Percentiles rank a stretch among this genome's conserved stretches.
phyloP scores from a whole-genome alignment of 805 yeast species.

The Zygotorulaspora chibaensis region DNA sequence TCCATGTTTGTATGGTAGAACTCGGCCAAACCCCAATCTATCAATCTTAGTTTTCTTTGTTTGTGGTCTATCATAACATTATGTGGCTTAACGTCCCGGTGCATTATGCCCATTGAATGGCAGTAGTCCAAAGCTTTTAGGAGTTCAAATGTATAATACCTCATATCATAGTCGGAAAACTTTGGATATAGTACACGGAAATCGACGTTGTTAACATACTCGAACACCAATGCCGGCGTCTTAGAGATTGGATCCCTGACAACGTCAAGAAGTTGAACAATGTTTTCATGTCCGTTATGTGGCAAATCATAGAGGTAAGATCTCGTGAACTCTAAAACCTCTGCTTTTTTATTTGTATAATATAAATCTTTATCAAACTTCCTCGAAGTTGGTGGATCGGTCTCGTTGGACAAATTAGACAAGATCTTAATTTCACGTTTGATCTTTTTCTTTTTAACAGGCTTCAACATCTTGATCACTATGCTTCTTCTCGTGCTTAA shows the following conservation, averaged over 20 bases:
- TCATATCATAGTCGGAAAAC: conserved; percentile 68
- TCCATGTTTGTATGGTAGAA: conserved; percentile 86
- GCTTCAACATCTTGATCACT: conserved; percentile 86
- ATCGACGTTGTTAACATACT: conserved; percentile 76
- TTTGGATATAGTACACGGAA: conserved; percentile 77
- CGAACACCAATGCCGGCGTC: conserved; percentile 86
- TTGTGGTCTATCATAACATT: conserved; percentile 91
- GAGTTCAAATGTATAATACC: conserved; percentile 76
- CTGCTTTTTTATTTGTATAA: conserved; percentile 29
- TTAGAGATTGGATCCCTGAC: conserved; percentile 75
- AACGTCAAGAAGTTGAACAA: conserved; percentile 70
- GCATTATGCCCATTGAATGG: conserved; percentile 94
- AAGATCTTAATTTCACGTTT: conserved; percentile 84
- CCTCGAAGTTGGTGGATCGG: conserved; percentile 27
- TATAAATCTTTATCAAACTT: conserved; percentile 26
- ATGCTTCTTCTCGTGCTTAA: conserved; percentile 58
- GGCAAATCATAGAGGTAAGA: conserved; percentile 29
- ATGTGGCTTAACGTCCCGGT: conserved; percentile 93
- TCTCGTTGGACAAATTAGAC: conserved; percentile 59
- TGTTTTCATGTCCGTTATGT: conserved; percentile 52
- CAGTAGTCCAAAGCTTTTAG: conserved; percentile 82
- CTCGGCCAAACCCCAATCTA: conserved; percentile 96
- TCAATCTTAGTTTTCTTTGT: conserved; percentile 63
- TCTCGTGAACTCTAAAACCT: conserved; percentile 25
- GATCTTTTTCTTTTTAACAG: conserved; percentile 88